These are phyloP conservation scores for Monosporascus sp. DNA, from an alignment of 2,329 filamentous ascomycete genomes.

Conservation along the genomic window DNA sequence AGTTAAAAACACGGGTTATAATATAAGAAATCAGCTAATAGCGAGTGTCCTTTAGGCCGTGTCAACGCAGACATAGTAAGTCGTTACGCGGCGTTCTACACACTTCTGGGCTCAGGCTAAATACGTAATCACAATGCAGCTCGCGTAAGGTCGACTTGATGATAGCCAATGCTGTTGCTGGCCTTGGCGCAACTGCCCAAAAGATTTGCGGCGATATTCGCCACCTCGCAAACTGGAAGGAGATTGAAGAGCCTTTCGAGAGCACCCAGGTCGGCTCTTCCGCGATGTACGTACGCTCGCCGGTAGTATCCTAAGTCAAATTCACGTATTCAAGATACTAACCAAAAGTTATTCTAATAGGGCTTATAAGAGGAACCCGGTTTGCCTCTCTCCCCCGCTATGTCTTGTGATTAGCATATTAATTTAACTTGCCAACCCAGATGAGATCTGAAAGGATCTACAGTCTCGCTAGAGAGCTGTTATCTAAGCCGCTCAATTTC, in stretches of 20 bases:
- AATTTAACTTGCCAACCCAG: not conserved
- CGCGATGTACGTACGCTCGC: too few relatives aligned
- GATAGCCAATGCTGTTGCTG: slow-evolving; percentile 74
- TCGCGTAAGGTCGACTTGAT: slow-evolving; percentile 77
- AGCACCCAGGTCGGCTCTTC: slow-evolving; percentile 16
- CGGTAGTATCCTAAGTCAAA: too few relatives aligned
- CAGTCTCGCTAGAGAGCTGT: slow-evolving; percentile 26
- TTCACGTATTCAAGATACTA: too few relatives aligned
- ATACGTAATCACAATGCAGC: slow-evolving; percentile 13
- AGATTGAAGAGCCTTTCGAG: slow-evolving; percentile 74
- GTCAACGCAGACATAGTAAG: slow-evolving; percentile 43
- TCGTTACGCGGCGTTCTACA: too few relatives aligned
- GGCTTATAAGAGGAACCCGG: not conserved
- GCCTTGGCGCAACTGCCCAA: slow-evolving; percentile 72
- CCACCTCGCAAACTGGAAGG: slow-evolving; percentile 70
- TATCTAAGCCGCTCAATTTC: slow-evolving; percentile 34
- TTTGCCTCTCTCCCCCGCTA: slow-evolving; percentile 2
- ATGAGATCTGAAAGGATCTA: slow-evolving; percentile 31
- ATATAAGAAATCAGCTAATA: too few relatives aligned
- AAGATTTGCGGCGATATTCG: slow-evolving; percentile 71
- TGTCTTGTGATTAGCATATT: slow-evolving; percentile 6
- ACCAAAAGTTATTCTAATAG: too few relatives aligned
- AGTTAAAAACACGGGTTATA: not conserved
- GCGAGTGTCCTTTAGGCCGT: too few relatives aligned
- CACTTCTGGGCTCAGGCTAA: too few relatives aligned